These are phyloP conservation scores for Neurospora crassa DNA, from an alignment of 2,329 filamentous ascomycete species.

Conservation along the genomic window DNA sequence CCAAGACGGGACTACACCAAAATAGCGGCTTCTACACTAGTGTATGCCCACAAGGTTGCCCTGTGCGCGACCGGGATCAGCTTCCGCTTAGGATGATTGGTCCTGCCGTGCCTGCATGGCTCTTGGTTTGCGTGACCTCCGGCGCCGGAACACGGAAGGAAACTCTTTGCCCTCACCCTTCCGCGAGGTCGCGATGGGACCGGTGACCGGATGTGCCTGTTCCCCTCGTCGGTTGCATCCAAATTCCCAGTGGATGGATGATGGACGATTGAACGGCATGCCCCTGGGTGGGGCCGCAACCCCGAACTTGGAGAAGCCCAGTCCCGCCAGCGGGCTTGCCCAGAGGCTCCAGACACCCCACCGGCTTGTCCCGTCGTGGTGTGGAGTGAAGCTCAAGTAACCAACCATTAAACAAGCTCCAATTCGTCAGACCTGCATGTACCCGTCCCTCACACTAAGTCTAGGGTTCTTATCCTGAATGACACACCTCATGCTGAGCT, in stretches of 20 bases:
- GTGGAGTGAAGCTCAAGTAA: conserved; percentile 1
- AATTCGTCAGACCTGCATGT: conserved; percentile 9
- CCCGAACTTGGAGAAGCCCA: not conserved
- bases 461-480: conserved; percentile 2
- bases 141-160: not conserved
- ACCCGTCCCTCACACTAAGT: not conserved
- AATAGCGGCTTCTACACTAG: not conserved
- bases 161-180: not conserved
- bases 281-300: not conserved
- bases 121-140: not conserved
- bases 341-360: not conserved
- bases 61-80: not conserved
- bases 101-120: not conserved
- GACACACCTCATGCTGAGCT: conserved; percentile 4
- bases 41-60: not conserved
- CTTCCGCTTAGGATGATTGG: not conserved
- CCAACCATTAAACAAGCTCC: conserved; percentile 4
- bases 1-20: not conserved
- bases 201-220: not conserved
- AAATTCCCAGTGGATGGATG: not conserved
- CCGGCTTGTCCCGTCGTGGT: not conserved
- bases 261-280: not conserved
- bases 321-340: too few relatives aligned
- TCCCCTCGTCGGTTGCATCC: not conserved
- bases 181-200: not conserved